phyloP scores from a whole-genome alignment of 306 rosid genomes.

The Dicorynia guianensis region DNA sequence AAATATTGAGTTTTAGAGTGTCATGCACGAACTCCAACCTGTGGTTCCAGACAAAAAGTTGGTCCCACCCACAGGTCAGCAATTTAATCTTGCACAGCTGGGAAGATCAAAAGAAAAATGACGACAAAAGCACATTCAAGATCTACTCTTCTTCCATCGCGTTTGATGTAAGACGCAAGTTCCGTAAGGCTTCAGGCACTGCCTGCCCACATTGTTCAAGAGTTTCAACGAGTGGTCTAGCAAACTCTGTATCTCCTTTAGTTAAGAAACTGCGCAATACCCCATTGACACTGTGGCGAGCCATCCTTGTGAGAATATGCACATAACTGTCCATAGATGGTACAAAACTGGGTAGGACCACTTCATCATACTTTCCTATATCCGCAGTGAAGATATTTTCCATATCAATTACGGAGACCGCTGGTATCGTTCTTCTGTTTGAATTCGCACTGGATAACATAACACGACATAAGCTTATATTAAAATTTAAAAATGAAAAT shows the following conservation, averaged over 20 bases:
- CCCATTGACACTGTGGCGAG: slow-evolving; percentile 62
- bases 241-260: slow-evolving; percentile 49
- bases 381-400: slow-evolving; percentile 51
- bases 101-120: slow-evolving; percentile 14
- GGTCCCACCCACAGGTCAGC: not conserved
- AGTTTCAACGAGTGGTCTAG: slow-evolving; percentile 54
- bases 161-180: slow-evolving; percentile 48
- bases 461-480: slow-evolving; percentile 35
- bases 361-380: slow-evolving; percentile 55
- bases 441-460: slow-evolving; percentile 50
- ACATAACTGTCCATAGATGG: slow-evolving; percentile 53
- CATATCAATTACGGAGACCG: slow-evolving; percentile 50
- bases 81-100: slow-evolving; percentile 10
- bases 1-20: not conserved
- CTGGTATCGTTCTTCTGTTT: slow-evolving; percentile 29
- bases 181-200: slow-evolving; percentile 57
- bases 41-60: slow-evolving; percentile 7
- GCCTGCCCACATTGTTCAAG: slow-evolving; percentile 73
- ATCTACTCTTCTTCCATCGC: slow-evolving; percentile 49
- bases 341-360: slow-evolving; percentile 56
- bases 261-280: slow-evolving; percentile 64
- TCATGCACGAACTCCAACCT: slow-evolving; percentile 8
- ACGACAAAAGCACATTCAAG: slow-evolving; percentile 23
- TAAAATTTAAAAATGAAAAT: not conserved
- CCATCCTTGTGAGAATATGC: slow-evolving; percentile 66